phyloP scores from a whole-genome alignment of 768 basidiomycete genomes.

The Termitomyces sp. region DNA sequence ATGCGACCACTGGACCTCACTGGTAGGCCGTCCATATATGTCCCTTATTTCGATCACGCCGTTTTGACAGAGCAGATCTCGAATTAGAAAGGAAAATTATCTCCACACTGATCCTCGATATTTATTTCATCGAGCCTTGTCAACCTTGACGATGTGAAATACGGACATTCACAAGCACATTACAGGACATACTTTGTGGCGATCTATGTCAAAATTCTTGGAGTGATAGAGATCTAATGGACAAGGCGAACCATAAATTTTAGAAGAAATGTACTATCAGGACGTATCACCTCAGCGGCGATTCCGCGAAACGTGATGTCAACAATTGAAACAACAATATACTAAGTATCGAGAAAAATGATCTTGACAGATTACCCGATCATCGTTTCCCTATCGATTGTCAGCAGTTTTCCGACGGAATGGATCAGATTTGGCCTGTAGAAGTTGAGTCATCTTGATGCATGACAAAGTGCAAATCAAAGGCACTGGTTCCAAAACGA shows the following conservation, averaged over 20 bases:
- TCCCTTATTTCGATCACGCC: no score
- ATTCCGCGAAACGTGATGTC: background rate
- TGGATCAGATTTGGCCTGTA: background rate
- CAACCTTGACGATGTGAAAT: background rate
- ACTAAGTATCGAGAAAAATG: no score
- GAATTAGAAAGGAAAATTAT: no score
- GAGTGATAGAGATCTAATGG: background rate
- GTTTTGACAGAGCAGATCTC: no score
- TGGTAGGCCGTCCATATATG: no score
- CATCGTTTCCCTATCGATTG: background rate
- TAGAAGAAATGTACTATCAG: no score
- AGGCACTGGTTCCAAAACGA: no score
- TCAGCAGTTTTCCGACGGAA: no score
- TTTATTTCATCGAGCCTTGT: background rate
- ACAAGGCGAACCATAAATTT: background rate
- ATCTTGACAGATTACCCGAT: background rate
- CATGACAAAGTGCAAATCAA: background rate
- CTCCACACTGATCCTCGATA: background rate
- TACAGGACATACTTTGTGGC: no score
- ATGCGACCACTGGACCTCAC: no score
- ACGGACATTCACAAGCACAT: no score
- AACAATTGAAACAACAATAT: background rate
- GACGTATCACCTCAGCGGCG: background rate
- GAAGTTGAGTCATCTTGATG: background rate
- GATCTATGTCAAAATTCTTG: background rate